A percentile compares a stretch with the other conserved stretches of the same genome.
Evolutionary conservation across 1,139 yeast genomes (phyloP).

Genomic region (Spathaspora sp.): DNA sequence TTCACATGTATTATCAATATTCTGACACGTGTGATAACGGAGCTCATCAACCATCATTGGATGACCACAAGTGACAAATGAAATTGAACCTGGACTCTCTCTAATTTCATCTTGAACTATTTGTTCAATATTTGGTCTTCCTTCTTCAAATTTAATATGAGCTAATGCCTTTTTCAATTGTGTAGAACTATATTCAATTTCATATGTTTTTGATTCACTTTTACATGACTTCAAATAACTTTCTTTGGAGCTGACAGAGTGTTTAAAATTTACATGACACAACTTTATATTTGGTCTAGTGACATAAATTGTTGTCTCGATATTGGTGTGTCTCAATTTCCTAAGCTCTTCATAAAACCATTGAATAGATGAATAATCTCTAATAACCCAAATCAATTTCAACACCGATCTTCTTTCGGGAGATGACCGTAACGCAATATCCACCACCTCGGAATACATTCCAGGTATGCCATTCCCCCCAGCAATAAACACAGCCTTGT

Average conservation of each 20-base stretch:
- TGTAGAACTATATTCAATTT: background rate
- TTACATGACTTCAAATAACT: background rate
- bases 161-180: constrained; percentile 21
- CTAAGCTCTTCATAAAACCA: constrained; percentile 37
- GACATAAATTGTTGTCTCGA: constrained; percentile 29
- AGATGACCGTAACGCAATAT: constrained; percentile 21
- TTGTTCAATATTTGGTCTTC: constrained; percentile 31
- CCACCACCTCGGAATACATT: constrained; percentile 36
- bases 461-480: constrained; percentile 50
- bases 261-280: background rate
- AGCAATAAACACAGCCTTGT: constrained; percentile 42
- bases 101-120: constrained; percentile 26
- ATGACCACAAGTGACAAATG: constrained; percentile 53
- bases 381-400: constrained; percentile 35
- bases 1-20: constrained; percentile 21
- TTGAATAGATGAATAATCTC: constrained; percentile 28
- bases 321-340: constrained; percentile 20
- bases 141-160: constrained; percentile 28
- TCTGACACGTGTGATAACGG: constrained; percentile 31
- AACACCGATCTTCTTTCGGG: constrained; percentile 21
- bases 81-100: constrained; percentile 32
- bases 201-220: constrained; percentile 2
- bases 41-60: constrained; percentile 51
- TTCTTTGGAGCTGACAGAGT: background rate
- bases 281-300: constrained; percentile 23